Percentiles rank a stretch among this genome's conserved stretches.
Conservation (phyloP, 2,329 filamentous ascomycete genomes). For the Colletotrichum ledebouriae region DNA sequence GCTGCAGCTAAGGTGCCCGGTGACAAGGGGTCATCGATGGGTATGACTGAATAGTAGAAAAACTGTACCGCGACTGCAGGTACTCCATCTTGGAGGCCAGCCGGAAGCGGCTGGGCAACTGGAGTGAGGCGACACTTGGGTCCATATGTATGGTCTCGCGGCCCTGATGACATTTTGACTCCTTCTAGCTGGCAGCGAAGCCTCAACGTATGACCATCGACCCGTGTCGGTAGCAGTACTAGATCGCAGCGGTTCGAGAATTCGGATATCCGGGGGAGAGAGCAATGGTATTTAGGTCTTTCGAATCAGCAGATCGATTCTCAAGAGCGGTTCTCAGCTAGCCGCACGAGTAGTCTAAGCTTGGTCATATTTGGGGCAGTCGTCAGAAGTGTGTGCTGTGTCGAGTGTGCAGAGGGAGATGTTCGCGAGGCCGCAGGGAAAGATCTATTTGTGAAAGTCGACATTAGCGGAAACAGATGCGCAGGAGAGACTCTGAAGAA, state of each 20-base stretch:
- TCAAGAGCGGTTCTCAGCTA: constrained; percentile 4
- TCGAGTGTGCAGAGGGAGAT: background rate
- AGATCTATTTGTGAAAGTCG: too few relatives aligned
- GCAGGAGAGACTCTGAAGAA: too few relatives aligned
- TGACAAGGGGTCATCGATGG: constrained; percentile 91
- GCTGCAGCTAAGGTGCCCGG: constrained; percentile 66
- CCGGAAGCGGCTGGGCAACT: constrained; percentile 52
- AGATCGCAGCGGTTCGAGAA: too few relatives aligned
- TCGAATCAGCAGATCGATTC: background rate
- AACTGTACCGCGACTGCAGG: constrained; percentile 79
- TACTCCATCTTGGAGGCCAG: constrained; percentile 59
- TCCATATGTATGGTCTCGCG: constrained; percentile 67
- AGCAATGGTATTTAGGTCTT: background rate
- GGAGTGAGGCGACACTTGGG: constrained; percentile 70
- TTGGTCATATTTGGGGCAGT: constrained; percentile 21
- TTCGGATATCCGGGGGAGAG: background rate
- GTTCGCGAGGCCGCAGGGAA: background rate
- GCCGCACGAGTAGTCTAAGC: background rate
- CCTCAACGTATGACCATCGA: too few relatives aligned
- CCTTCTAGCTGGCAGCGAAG: background rate
- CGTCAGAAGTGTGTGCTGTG: background rate
- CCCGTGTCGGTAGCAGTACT: too few relatives aligned
- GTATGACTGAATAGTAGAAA: constrained; percentile 86
- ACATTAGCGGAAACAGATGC: too few relatives aligned
- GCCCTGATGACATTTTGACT: constrained; percentile 17